A percentile compares a stretch with the other conserved stretches of the same genome.
These are phyloP conservation scores for Saksenaea oblongispora DNA, from an alignment of 371 early-diverging fungal genomes.

Conservation along the genomic window DNA sequence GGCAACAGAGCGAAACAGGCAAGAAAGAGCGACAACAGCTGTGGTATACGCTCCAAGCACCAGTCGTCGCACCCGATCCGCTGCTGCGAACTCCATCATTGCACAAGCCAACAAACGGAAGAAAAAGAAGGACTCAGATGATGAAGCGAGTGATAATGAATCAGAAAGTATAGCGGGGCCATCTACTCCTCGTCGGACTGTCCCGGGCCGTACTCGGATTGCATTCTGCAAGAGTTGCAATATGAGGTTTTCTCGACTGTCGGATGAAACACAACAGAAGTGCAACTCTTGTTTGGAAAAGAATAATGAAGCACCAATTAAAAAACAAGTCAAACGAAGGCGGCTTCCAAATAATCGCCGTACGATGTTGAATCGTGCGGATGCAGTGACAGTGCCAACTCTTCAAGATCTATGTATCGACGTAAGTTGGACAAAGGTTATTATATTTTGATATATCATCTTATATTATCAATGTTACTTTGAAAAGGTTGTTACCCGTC, in stretches of 20 bases:
- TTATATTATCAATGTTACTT: not conserved
- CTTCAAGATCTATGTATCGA: slow-evolving; percentile 70
- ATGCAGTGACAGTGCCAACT: slow-evolving; percentile 36
- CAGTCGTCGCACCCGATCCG: slow-evolving; percentile 6
- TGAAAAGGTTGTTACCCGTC: slow-evolving; percentile 65
- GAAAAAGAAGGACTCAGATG: slow-evolving; percentile 23
- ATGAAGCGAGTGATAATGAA: slow-evolving; percentile 24
- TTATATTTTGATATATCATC: not conserved
- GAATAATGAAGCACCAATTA: slow-evolving; percentile 20
- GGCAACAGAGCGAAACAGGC: not conserved
- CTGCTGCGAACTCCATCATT: slow-evolving; percentile 1
- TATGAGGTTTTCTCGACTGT: slow-evolving; percentile 50
- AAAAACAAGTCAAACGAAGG: slow-evolving; percentile 16
- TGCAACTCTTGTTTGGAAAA: slow-evolving; percentile 57
- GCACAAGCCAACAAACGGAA: slow-evolving; percentile 27
- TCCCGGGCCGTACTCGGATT: slow-evolving; percentile 41
- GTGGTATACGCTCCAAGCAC: slow-evolving; percentile 16
- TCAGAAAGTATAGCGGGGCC: slow-evolving; percentile 23
- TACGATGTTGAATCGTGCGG: slow-evolving; percentile 21
- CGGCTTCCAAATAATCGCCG: slow-evolving; percentile 1
- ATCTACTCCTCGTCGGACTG: slow-evolving; percentile 28
- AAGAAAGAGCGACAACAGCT: slow-evolving; percentile 15
- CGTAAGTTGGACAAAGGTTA: slow-evolving; percentile 31
- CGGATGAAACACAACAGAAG: slow-evolving; percentile 21
- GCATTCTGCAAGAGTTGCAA: slow-evolving; percentile 67